phyloP scores from a whole-genome alignment of 2,329 filamentous ascomycete genomes.

The Apiospora saccharicola region DNA sequence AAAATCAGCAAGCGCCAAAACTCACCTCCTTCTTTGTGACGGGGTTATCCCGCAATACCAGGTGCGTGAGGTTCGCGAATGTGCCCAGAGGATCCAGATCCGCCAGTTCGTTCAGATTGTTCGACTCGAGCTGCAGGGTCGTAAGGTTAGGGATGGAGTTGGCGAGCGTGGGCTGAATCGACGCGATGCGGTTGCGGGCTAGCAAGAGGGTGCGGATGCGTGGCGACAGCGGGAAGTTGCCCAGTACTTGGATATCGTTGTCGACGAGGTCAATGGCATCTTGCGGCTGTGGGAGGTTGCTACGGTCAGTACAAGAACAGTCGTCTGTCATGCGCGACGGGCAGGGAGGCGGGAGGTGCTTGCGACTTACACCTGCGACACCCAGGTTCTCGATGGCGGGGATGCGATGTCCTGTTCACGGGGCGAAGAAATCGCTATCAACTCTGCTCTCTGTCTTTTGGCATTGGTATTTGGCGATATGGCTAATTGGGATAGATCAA shows the following conservation, averaged over 20 bases:
- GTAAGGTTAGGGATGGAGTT: slow-evolving; percentile 82
- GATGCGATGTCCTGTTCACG: slow-evolving; percentile 91
- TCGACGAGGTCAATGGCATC: slow-evolving; percentile 98
- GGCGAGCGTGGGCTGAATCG: slow-evolving; percentile 78
- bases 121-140: slow-evolving; percentile 83
- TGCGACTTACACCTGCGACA: slow-evolving; percentile 79
- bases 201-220: slow-evolving; percentile 88
- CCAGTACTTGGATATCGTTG: slow-evolving; percentile 90
- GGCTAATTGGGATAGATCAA: slow-evolving; percentile 42
- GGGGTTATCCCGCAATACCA: slow-evolving; percentile 86
- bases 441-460: slow-evolving; percentile 68
- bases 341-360: slow-evolving; percentile 25
- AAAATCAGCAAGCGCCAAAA: slow-evolving; percentile 27
- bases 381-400: slow-evolving; percentile 97
- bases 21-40: slow-evolving; percentile 90
- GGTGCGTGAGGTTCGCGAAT: slow-evolving; percentile 76
- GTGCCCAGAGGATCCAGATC: slow-evolving; percentile 83
- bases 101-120: slow-evolving; percentile 82
- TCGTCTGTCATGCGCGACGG: slow-evolving; percentile 1
- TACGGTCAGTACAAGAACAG: slow-evolving; percentile 24
- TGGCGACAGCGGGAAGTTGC: slow-evolving; percentile 91
- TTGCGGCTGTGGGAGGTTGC: slow-evolving; percentile 69
- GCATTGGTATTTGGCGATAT: slow-evolving; percentile 26
- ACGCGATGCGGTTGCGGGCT: slow-evolving; percentile 85
- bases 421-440: slow-evolving; percentile 73